Percentiles rank a stretch among this genome's conserved stretches.
Evolutionary conservation across 306 rosid genomes (phyloP).

Genomic region (Citrullus amarus): DNA sequence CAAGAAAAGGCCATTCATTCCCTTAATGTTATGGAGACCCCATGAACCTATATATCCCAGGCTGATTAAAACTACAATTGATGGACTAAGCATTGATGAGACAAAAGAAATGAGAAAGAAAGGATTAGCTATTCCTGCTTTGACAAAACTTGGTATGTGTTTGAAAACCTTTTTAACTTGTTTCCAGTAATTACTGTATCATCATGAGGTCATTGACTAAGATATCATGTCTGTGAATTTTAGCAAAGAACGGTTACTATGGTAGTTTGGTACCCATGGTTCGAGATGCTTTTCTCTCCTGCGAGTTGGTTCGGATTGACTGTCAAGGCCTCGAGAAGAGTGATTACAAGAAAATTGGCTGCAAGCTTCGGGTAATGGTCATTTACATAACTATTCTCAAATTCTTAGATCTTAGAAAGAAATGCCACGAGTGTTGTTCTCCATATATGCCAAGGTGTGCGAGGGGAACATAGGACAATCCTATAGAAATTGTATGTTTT

Average conservation of each 20-base stretch:
- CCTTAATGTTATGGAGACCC: conserved; percentile 92
- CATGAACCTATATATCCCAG: conserved; percentile 84
- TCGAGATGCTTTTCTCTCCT: conserved; percentile 69
- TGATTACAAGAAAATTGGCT: conserved; percentile 94
- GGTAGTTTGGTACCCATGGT: conserved; percentile 78
- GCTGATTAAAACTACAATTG: conserved; percentile 75
- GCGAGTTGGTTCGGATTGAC: conserved; percentile 75
- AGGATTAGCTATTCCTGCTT: conserved; percentile 65
- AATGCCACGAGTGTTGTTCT: not conserved
- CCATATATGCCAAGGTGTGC: not conserved
- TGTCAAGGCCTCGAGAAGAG: conserved; percentile 76
- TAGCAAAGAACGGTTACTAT: conserved; percentile 87
- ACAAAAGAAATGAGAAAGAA: conserved; percentile 87
- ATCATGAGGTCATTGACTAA: conserved; percentile 8
- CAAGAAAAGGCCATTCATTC: conserved; percentile 63
- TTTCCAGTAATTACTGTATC: not conserved
- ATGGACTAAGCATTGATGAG: conserved; percentile 69
- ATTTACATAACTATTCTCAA: not conserved
- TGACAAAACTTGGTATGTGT: conserved; percentile 66
- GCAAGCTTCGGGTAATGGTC: conserved; percentile 67
- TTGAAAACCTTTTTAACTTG: not conserved
- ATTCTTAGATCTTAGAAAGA: not conserved
- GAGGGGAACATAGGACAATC: not conserved
- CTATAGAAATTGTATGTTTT: not conserved
- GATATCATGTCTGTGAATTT: conserved; percentile 13